Conservation (phyloP, 352 stramenopile species). For the Globisporangium emineosum region DNA sequence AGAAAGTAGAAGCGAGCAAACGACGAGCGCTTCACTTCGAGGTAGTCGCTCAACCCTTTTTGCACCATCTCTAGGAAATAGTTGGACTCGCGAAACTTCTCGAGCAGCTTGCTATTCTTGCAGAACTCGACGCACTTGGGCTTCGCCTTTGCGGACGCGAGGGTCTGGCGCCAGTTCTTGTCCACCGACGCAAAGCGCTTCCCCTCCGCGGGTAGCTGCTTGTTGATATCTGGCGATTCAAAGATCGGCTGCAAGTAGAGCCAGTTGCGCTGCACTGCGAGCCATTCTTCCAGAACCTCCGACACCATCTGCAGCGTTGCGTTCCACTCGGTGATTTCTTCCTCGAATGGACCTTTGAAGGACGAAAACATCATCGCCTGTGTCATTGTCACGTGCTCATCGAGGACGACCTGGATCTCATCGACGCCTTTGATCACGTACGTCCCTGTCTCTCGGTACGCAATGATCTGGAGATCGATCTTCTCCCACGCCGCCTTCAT, state of each 20-base stretch:
- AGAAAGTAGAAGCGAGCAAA: constrained; percentile 94
- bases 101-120: constrained; percentile 88
- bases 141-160: constrained; percentile 84
- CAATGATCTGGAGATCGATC: constrained; percentile 88
- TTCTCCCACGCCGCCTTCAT: constrained; percentile 92
- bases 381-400: constrained; percentile 96
- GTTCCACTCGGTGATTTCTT: constrained; percentile 93
- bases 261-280: constrained; percentile 94
- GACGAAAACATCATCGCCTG: constrained; percentile 95
- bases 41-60: constrained; percentile 90
- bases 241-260: constrained; percentile 96
- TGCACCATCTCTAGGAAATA: constrained; percentile 93
- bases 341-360: constrained; percentile 95
- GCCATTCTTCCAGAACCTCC: constrained; percentile 94
- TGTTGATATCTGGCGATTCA: constrained; percentile 95
- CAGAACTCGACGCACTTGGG: constrained; percentile 92
- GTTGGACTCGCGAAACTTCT: constrained; percentile 93
- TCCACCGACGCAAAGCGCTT: constrained; percentile 95
- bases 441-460: constrained; percentile 92
- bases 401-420: constrained; percentile 92
- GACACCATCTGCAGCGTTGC: constrained; percentile 87
- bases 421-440: constrained; percentile 94
- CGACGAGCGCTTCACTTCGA: constrained; percentile 90
- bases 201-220: constrained; percentile 92
- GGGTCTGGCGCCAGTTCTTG: constrained; percentile 94